Evolutionary conservation across 805 yeast species (phyloP), one percentile per base, ranked within the genome.

Genomic region (Monosporozyma solicola): DNA sequence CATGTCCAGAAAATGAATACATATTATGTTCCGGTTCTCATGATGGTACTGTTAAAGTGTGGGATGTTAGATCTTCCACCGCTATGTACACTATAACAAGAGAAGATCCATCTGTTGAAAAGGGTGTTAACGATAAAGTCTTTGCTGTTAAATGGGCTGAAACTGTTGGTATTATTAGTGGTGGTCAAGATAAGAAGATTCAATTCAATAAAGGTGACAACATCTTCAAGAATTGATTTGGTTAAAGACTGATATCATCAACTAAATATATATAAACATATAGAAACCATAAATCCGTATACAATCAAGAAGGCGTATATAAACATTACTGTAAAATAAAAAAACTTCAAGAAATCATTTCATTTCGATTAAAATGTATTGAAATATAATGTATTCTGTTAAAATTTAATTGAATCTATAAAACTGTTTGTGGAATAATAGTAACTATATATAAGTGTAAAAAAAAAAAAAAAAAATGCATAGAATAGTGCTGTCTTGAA

Each of bases 21-120:
- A 82, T 88, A 83, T 78, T 94, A 61, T 81, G 87, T 22, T 87
- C 96, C 4, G 96, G 85, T 11, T 88, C 97, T n/a, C 97, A 91
- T 67, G 99, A 94, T 69, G 97, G 98, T 27, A 87, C 96, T 0
- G 92, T 85, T 46, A 84, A 90, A 63, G 85, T 94, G 22, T 94
- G 99, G 99, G 99, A 92, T 69, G 79, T 92, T 9, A 82, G 99
- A 64, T 85, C 97, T 4, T 85, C 83, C 57, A 80, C 83, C 61
- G 78, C 94, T 11, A 74, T 94, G 73, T 89, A 86, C 68, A 87
- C 95, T 6, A 81, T 94, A 49, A 79, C 85, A 15, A 81, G 98
- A 68, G 85, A 88, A 63, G 75, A 79, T 16, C 70, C 72, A 2
- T 72, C 72, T 10, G 72, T 70, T 33, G 57, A 61, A 32, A 74